A percentile compares a stretch with the other conserved stretches of the same genome.
Evolutionary conservation across 495 filamentous ascomycete genomes (phyloP).

Genomic region (Thozetella sp.): DNA sequence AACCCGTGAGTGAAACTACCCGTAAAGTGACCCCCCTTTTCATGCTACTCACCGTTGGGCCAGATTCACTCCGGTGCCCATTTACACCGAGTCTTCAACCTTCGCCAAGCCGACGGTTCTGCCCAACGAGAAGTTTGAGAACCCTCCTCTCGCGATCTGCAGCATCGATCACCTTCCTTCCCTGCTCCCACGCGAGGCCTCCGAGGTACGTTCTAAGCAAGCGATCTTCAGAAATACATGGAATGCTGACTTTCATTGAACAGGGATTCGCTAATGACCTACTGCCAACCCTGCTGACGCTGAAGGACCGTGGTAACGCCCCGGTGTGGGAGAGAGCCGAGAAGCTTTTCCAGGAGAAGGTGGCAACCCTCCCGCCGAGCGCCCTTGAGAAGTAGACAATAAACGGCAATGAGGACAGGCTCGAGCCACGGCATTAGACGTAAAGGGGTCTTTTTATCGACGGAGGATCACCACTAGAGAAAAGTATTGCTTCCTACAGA

Average conservation of each 20-base stretch:
- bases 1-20: conserved; percentile 70
- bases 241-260: conserved; percentile 14
- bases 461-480: no score
- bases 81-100: conserved; percentile 81
- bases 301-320: conserved; percentile 71
- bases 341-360: conserved; percentile 84
- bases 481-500: no score
- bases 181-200: conserved; percentile 83
- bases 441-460: no score
- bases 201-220: conserved; percentile 48
- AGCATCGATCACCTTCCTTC: conserved; percentile 91
- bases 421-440: background rate
- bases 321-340: conserved; percentile 85
- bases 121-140: conserved; percentile 59
- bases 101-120: conserved; percentile 80
- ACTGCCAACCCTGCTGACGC: conserved; percentile 74
- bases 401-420: background rate
- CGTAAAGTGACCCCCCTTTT: conserved; percentile 71
- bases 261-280: conserved; percentile 48
- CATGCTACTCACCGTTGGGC: conserved; percentile 55
- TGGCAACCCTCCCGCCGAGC: conserved; percentile 66
- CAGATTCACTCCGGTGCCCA: conserved; percentile 64
- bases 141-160: conserved; percentile 72
- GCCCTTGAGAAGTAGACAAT: conserved; percentile 34
- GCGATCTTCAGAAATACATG: background rate